Conservation (phyloP, 2,329 filamentous ascomycete species). For the Monilinia vaccinii-corymbosi region DNA sequence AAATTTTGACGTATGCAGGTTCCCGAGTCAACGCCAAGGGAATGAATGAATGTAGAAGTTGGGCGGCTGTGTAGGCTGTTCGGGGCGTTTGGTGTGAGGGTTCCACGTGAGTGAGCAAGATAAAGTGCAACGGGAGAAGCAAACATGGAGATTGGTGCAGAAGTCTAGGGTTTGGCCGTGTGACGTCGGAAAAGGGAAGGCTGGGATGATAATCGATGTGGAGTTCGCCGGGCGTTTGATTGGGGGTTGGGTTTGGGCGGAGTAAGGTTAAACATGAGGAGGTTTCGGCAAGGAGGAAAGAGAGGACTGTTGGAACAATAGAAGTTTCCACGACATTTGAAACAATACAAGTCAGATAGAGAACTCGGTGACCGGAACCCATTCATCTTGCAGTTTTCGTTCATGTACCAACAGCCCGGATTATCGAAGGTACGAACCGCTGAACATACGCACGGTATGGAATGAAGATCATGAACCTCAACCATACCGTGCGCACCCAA, state of each 20-base stretch:
- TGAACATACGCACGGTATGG: conserved; percentile 1
- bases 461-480: background rate
- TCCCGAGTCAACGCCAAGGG: conserved; percentile 6
- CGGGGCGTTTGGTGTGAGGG: background rate
- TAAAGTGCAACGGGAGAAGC: conserved; percentile 2
- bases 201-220: background rate
- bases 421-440: background rate
- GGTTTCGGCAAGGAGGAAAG: background rate
- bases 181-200: background rate
- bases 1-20: conserved; percentile 10
- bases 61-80: background rate
- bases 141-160: background rate
- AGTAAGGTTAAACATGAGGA: background rate
- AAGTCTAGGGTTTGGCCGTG: background rate
- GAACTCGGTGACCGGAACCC: background rate
- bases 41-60: background rate
- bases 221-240: background rate
- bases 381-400: conserved; percentile 8
- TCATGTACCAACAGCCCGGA: conserved; percentile 7
- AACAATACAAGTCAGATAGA: background rate
- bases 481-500: background rate
- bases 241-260: background rate
- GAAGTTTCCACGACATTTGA: conserved; percentile 7
- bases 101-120: conserved; percentile 1
- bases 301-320: background rate